Conservation (phyloP, 441 rosid species). For the Viola pubescens region DNA sequence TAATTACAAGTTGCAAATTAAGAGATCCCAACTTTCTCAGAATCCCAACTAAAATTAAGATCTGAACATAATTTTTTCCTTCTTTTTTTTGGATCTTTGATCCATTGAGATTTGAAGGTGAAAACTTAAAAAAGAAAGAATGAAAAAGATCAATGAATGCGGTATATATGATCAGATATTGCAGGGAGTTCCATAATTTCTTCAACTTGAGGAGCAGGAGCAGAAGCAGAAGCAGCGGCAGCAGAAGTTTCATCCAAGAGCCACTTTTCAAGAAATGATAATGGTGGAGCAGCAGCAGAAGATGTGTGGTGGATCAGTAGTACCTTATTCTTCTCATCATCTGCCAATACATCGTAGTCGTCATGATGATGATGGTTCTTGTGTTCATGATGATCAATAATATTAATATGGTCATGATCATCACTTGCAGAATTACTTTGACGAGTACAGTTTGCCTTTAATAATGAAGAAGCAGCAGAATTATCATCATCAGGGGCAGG, state of each 20-base stretch:
- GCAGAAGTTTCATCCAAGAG: slow-evolving; percentile 69
- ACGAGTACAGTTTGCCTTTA: too few species aligned
- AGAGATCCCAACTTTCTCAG: slow-evolving; percentile 30
- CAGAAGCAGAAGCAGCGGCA: slow-evolving; percentile 23
- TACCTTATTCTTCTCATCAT: too few species aligned
- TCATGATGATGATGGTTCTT: too few species aligned
- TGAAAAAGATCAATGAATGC: not conserved
- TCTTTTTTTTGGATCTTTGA: not conserved
- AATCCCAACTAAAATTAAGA: slow-evolving; percentile 20
- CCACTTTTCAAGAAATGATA: slow-evolving; percentile 92
- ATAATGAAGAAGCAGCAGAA: too few species aligned
- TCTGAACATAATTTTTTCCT: slow-evolving; percentile 1
- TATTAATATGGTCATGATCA: too few species aligned
- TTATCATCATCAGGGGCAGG: slow-evolving; percentile 3
- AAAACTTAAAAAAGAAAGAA: not conserved
- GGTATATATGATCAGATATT: slow-evolving; percentile 31
- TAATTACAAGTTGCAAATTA: slow-evolving; percentile 24
- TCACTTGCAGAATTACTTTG: slow-evolving; percentile 18
- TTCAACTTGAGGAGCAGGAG: slow-evolving; percentile 45
- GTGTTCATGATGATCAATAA: too few species aligned
- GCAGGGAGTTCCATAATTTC: slow-evolving; percentile 68
- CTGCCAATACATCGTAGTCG: too few species aligned
- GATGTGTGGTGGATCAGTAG: too few species aligned
- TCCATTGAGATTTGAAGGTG: not conserved
- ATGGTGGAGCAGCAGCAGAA: slow-evolving; percentile 33